These are phyloP conservation scores for Yamadazyma diospyri DNA, from an alignment of 1,139 yeast genomes.

Conservation along the genomic window DNA sequence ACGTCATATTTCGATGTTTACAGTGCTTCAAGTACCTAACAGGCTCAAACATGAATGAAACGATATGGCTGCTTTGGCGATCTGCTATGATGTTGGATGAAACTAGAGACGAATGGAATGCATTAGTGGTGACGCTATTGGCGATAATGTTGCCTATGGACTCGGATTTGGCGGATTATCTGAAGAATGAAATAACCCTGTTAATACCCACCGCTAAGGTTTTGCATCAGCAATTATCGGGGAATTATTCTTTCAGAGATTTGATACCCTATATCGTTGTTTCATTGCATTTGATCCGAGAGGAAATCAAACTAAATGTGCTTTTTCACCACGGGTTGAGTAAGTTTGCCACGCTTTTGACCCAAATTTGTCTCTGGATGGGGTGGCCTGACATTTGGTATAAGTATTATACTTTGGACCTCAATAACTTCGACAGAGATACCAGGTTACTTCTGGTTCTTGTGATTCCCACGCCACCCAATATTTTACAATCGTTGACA, in stretches of 20 bases:
- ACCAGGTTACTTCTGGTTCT: slow-evolving; percentile 39
- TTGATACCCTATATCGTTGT: slow-evolving; percentile 61
- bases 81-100: slow-evolving; percentile 46
- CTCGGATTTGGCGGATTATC: slow-evolving; percentile 10
- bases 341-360: slow-evolving; percentile 50
- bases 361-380: slow-evolving; percentile 63
- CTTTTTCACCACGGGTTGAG: slow-evolving; percentile 34
- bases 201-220: slow-evolving; percentile 36
- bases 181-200: slow-evolving; percentile 35
- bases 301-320: slow-evolving; percentile 64
- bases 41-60: slow-evolving; percentile 55
- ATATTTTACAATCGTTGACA: slow-evolving; percentile 49
- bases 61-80: slow-evolving; percentile 64
- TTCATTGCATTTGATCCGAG: slow-evolving; percentile 72
- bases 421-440: slow-evolving; percentile 20
- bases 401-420: slow-evolving; percentile 46
- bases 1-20: slow-evolving; percentile 41
- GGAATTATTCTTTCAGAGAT: slow-evolving; percentile 41
- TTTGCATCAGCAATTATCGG: slow-evolving; percentile 25
- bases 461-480: slow-evolving; percentile 50
- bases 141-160: slow-evolving; percentile 46
- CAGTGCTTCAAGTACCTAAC: slow-evolving; percentile 51
- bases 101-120: slow-evolving; percentile 56
- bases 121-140: slow-evolving; percentile 52
- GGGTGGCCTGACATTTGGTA: slow-evolving; percentile 76